phyloP scores from a whole-genome alignment of 768 basidiomycete species.

The Pleurotus salmoneostramineus region DNA sequence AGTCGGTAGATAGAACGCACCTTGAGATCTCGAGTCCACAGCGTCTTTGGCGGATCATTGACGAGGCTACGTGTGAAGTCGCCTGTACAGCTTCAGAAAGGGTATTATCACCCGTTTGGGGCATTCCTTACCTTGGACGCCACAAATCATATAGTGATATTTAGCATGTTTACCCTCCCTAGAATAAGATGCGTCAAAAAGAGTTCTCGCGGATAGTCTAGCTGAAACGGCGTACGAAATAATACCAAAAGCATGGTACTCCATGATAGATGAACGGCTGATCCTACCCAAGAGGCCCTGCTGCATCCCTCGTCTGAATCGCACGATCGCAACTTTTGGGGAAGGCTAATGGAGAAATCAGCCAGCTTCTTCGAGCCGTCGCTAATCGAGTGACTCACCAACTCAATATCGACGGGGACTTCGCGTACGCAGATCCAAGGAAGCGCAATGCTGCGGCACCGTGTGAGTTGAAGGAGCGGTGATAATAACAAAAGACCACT shows the following conservation, averaged over 20 bases:
- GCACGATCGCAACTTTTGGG: constrained; percentile 72
- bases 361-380: constrained; percentile 9
- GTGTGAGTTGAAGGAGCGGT: background rate
- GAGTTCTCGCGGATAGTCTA: background rate
- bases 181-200: background rate
- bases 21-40: constrained; percentile 84
- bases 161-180: constrained; percentile 69
- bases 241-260: constrained; percentile 81
- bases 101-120: background rate
- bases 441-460: constrained; percentile 49
- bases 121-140: constrained; percentile 52
- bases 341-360: constrained; percentile 49
- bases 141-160: constrained; percentile 78
- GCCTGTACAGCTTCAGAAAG: constrained; percentile 27
- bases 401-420: constrained; percentile 70
- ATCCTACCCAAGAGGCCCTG: constrained; percentile 75
- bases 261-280: constrained; percentile 69
- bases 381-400: constrained; percentile 41
- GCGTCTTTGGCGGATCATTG: constrained; percentile 58
- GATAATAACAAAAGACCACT: constrained; percentile 17
- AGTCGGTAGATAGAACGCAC: constrained; percentile 25
- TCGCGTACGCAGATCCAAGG: constrained; percentile 77
- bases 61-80: constrained; percentile 77
- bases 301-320: constrained; percentile 82
- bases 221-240: constrained; percentile 48